Conservation (phyloP, 2,329 filamentous ascomycete genomes). For the Talaromyces pinophilus region DNA sequence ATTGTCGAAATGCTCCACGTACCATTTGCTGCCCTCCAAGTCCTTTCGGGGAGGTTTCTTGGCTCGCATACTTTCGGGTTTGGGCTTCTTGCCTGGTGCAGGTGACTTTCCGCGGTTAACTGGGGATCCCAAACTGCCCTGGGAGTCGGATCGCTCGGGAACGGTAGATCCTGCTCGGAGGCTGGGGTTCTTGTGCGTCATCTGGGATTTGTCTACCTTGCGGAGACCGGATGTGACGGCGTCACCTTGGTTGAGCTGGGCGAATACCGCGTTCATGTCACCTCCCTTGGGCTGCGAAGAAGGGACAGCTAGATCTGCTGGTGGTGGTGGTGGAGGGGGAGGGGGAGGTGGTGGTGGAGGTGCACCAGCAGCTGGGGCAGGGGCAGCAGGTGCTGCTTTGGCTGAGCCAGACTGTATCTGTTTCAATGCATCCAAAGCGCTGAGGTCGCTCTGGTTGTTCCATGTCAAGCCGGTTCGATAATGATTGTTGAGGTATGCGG, state of each 20-base stretch:
- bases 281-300: conserved; percentile 41
- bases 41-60: conserved; percentile 81
- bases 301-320: conserved; percentile 42
- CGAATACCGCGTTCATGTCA: conserved; percentile 86
- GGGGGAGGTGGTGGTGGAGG: conserved; percentile 39
- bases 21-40: conserved; percentile 90
- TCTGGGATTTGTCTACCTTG: conserved; percentile 92
- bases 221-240: conserved; percentile 83
- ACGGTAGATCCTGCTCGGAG: conserved; percentile 74
- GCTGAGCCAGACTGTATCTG: conserved; percentile 52
- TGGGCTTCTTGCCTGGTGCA: conserved; percentile 82
- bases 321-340: conserved; percentile 53
- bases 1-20: conserved; percentile 90
- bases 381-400: conserved; percentile 22
- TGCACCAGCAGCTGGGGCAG: conserved; percentile 23
- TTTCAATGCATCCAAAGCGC: conserved; percentile 69
- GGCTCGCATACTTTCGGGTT: conserved; percentile 79
- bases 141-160: conserved; percentile 56
- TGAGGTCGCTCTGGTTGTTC: conserved; percentile 75
- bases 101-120: conserved; percentile 72
- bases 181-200: conserved; percentile 98
- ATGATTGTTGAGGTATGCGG: conserved; percentile 80
- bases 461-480: conserved; percentile 78
- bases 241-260: conserved; percentile 84
- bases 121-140: conserved; percentile 54